Base-by-base conservation (phyloP, 2,329 filamentous ascomycete genomes). In the Alternaria consortialis region DNA sequence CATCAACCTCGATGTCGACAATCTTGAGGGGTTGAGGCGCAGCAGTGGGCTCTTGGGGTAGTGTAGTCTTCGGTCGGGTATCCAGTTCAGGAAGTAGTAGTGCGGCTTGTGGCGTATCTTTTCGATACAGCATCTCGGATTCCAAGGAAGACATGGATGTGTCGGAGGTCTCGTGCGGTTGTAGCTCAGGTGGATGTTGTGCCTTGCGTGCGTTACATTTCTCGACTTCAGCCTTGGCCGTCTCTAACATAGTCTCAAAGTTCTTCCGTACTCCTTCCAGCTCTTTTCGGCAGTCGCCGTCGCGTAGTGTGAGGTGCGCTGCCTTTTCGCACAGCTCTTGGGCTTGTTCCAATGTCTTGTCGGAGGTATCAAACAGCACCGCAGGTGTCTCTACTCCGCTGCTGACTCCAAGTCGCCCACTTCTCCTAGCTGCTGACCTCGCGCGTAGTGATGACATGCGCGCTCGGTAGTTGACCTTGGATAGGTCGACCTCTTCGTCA, bases 281-380 rank as follows among this genome's bases (percentile, higher is more conserved):
- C 77, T 97, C 92, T 17, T 87, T 85, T n/a, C 83, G 85, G 78
- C 94, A 97, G 72, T 95, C 90, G 11, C 93, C 94, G 54, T 93
- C 91, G 25, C 94, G 88, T n/a, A 97, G 83, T 63, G 95, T 93
- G 72, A 96, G 92, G 74, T 97, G 93, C 0, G 94, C 94, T 3
- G 91, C 94, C 55, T 89, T 89, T 80, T 97, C 94, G 75, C 92
- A 96, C 70, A 93, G 87, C 57, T 85, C 86, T 76, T 97, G 93
- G 5, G 92, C 91, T 65, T 87, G 87, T 74, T 97, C 93, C 27
- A 97, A 83, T 1, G 87, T 86, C 74, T 90, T 91, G 74, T 97
- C 93, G 1, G 93, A 84, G 44, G 87, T 84, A 66, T 96, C 92
- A 73, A 79, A 80, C 7, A 74, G 51, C 42, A 72, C 73, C 31